Percentiles rank a stretch among this genome's conserved stretches.
Conservation (phyloP, 202 grass and related monocot genomes). For the Brachypodium distachyon region DNA sequence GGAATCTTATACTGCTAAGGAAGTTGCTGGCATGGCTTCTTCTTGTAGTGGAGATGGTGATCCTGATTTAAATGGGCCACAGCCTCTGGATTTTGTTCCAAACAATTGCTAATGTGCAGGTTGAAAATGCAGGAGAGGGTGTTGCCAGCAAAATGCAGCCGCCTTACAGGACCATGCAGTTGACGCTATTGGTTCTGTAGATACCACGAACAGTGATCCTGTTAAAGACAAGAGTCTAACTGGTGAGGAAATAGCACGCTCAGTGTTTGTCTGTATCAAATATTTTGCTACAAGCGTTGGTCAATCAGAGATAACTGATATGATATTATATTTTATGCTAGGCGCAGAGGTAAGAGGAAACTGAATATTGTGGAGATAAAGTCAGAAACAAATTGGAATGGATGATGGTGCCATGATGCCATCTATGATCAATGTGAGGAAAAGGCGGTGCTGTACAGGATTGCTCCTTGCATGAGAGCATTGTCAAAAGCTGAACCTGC, state of each 20-base stretch:
- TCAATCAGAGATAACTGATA: constrained; percentile 39
- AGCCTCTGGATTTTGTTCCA: not conserved
- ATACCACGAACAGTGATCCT: constrained; percentile 5
- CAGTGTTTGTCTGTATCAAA: constrained; percentile 16
- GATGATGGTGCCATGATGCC: constrained; percentile 11
- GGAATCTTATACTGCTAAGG: not conserved
- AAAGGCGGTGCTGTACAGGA: not conserved
- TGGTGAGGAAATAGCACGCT: not conserved
- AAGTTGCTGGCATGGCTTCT: not conserved
- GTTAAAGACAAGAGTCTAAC: not conserved
- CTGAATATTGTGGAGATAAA: constrained; percentile 18
- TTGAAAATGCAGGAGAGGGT: constrained; percentile 11
- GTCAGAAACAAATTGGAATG: constrained; percentile 14
- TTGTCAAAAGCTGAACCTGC: constrained; percentile 25
- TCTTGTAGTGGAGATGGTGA: not conserved
- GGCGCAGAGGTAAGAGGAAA: constrained; percentile 56
- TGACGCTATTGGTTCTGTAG: not conserved
- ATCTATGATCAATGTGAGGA: constrained; percentile 16
- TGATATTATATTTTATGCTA: constrained; percentile 78
- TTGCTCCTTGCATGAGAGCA: constrained; percentile 29
- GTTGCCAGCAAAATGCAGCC: not conserved
- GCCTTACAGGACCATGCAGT: not conserved
- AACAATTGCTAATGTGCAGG: not conserved
- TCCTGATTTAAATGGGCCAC: constrained; percentile 9
- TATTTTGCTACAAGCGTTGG: constrained; percentile 41